Conservation (phyloP, 140 eudicot genomes). For the Flaveria floridana region DNA sequence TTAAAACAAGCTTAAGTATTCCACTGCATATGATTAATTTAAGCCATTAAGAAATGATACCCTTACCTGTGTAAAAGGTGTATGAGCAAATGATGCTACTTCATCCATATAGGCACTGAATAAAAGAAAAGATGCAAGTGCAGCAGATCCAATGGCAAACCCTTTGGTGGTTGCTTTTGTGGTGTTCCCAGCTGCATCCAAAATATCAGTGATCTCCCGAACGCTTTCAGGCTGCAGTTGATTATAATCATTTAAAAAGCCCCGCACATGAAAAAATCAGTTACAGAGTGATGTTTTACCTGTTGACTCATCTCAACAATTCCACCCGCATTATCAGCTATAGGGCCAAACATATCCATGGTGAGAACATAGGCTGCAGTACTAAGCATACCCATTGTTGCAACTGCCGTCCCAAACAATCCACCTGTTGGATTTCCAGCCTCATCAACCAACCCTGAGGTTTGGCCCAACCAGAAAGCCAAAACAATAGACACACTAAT, state of each 20-base stretch:
- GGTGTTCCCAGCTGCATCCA: constrained; percentile 98
- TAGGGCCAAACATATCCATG: constrained; percentile 99
- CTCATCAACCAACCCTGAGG: constrained; percentile 90
- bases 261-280: background rate
- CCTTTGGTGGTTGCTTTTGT: constrained; percentile 98
- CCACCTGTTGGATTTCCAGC: constrained; percentile 90
- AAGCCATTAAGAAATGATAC: constrained; percentile 17
- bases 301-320: constrained; percentile 99
- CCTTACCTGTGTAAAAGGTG: constrained; percentile 68
- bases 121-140: constrained; percentile 93
- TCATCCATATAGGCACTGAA: constrained; percentile 99
- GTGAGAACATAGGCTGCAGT: constrained; percentile 96
- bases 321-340: constrained; percentile 99
- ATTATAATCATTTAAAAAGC: background rate
- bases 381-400: constrained; percentile 99
- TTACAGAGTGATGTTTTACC: constrained; percentile 38
- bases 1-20: constrained; percentile 1
- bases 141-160: constrained; percentile 97
- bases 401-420: constrained; percentile 97
- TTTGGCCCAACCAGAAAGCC: constrained; percentile 92
- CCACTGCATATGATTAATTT: constrained; percentile 2
- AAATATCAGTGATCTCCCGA: constrained; percentile 83
- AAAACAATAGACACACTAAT: constrained; percentile 69
- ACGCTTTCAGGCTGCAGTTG: constrained; percentile 91
- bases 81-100: constrained; percentile 74